These are phyloP conservation scores for Penicillium salamii DNA, from an alignment of 495 filamentous ascomycete genomes.

Conservation along the genomic window DNA sequence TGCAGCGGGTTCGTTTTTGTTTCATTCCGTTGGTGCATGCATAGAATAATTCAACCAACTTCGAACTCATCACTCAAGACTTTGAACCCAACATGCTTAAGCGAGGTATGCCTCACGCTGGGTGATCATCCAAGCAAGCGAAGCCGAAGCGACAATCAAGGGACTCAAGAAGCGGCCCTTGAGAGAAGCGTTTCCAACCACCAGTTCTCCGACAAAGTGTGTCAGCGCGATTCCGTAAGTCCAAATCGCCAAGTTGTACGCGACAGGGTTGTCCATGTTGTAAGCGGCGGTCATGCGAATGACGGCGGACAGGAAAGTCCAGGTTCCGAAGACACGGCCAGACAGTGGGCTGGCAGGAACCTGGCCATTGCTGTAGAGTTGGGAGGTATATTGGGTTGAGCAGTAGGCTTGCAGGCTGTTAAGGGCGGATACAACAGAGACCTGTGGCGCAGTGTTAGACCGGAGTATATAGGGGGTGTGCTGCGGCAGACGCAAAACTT, in stretches of 20 bases:
- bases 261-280: slow-evolving; percentile 63
- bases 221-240: slow-evolving; percentile 74
- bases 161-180: slow-evolving; percentile 69
- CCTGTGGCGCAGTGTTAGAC: slow-evolving; percentile 38
- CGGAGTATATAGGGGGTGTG: too few species aligned
- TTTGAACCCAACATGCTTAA: neutral
- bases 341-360: slow-evolving; percentile 58
- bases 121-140: slow-evolving; percentile 75
- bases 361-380: slow-evolving; percentile 65
- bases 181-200: slow-evolving; percentile 69
- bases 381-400: slow-evolving; percentile 68
- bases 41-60: too few species aligned
- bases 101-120: slow-evolving; percentile 48
- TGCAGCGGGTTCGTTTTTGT: too few species aligned
- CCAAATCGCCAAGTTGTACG: slow-evolving; percentile 77
- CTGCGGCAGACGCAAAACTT: slow-evolving; percentile 21
- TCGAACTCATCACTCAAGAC: neutral
- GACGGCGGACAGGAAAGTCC: slow-evolving; percentile 73
- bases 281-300: slow-evolving; percentile 85
- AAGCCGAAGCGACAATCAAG: slow-evolving; percentile 65
- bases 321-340: slow-evolving; percentile 85
- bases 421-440: slow-evolving; percentile 70
- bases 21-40: too few species aligned
- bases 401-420: slow-evolving; percentile 81
- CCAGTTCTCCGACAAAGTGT: slow-evolving; percentile 79